Conservation (phyloP, 139 green algal genomes). For the Medakamo hakoo region DNA sequence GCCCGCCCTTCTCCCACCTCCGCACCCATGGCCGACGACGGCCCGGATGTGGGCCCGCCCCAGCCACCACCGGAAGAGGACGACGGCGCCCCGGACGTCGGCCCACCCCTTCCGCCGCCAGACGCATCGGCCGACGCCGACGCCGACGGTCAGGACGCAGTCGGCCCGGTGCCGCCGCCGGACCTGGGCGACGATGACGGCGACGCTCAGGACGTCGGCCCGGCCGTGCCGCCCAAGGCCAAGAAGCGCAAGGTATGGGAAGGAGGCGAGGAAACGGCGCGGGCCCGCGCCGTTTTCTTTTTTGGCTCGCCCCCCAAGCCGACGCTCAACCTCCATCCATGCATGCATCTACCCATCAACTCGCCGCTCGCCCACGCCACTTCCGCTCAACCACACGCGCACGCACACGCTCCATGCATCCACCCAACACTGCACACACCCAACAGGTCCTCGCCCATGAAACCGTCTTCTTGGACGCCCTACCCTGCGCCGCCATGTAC, state of each 20-base stretch:
- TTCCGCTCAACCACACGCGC: background rate
- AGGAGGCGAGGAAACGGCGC: too few relatives aligned
- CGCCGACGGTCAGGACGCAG: background rate
- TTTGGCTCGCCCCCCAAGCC: background rate
- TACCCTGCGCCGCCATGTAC: conserved; percentile 77
- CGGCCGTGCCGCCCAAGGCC: background rate
- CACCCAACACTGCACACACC: background rate
- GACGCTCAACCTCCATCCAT: too few relatives aligned
- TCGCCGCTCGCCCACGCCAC: background rate
- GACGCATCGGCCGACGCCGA: background rate
- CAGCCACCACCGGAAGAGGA: too few relatives aligned
- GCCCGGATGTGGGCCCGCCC: too few relatives aligned
- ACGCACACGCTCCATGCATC: background rate
- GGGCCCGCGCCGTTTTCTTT: too few relatives aligned
- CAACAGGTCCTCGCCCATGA: conserved; percentile 58
- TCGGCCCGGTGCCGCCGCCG: background rate
- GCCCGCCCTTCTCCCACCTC: too few relatives aligned
- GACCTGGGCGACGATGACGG: too few relatives aligned
- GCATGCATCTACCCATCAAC: background rate
- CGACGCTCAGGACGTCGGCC: conserved; percentile 1
- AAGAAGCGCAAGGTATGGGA: conserved; percentile 40
- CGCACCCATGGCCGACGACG: too few relatives aligned
- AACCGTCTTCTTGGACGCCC: conserved; percentile 45
- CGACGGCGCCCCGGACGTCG: too few relatives aligned
- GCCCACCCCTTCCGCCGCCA: too few relatives aligned